Evolutionary conservation across 352 stramenopile species (phyloP), one percentile per base, ranked within the genome.

Genomic region (Ochromonadaceae sp.): DNA sequence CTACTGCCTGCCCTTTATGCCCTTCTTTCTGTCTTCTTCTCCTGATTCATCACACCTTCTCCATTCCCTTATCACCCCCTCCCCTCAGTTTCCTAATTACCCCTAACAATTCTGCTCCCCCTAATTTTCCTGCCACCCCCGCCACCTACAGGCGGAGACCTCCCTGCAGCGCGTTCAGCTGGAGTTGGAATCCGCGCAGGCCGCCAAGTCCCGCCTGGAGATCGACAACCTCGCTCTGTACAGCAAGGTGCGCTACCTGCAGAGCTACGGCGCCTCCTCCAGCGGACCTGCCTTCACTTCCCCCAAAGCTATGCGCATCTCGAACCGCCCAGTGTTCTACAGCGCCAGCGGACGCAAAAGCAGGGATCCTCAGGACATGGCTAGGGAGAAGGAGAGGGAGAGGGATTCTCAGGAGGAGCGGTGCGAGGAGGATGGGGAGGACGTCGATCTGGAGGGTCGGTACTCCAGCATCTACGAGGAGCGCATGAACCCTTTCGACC

Each of bases 161-260:
- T n/a, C 5, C n/a, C 43, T 50, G 14, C 5, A 43, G 14, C 9
- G 10, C 7, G 5, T 59, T 36, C 49, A 59, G 30, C 49, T 43
- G 22, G 7, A 59, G 22, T 59, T 49, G 7, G 49, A 59, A 17
- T 14, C 14, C 7, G 5, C n/a, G 7, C 5, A 44, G 10, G 30
- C 7, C 5, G 25, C 22, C 26, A 49, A 59, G 14, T 5, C 25
- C 25, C 80, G 79, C 32, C 74, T 92, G 32, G 81, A 91, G 70
- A 77, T 75, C 0, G 84, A 91, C 72, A 92, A 92, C 74, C 85
- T 91, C 74, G 79, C 88, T 65, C 70, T 92, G 15, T 90, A 90
- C 63, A 78, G 91, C 67, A 92, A 91, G 72, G 85, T 91, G 53
- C 78, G 82, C 2, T 87, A 85, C 60, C 53, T 89, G 26, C 52